Conservation (phyloP, 805 yeast species). For the Yarrowia sp. region DNA sequence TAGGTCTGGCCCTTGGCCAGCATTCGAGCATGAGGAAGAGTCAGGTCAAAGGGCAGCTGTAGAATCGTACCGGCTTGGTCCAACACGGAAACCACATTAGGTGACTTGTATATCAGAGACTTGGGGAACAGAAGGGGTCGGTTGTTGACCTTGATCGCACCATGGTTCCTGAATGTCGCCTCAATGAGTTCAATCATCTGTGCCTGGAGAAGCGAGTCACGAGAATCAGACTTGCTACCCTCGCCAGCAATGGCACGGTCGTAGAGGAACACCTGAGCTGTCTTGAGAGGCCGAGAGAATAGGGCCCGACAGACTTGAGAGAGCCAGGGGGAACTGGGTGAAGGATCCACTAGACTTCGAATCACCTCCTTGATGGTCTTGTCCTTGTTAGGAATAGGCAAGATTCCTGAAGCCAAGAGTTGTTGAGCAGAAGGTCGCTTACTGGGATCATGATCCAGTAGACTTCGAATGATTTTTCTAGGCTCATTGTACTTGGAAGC, state of each 20-base stretch:
- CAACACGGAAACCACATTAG: slow-evolving; percentile 76
- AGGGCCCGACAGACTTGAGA: slow-evolving; percentile 86
- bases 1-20: slow-evolving; percentile 69
- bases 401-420: slow-evolving; percentile 76
- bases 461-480: slow-evolving; percentile 65
- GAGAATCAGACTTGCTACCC: slow-evolving; percentile 43
- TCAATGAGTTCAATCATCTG: slow-evolving; percentile 67
- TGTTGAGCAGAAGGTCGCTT: slow-evolving; percentile 81
- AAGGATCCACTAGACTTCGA: slow-evolving; percentile 82
- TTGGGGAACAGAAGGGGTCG: slow-evolving; percentile 81
- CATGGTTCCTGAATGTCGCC: slow-evolving; percentile 76
- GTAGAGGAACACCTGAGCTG: slow-evolving; percentile 84
- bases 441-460: slow-evolving; percentile 80
- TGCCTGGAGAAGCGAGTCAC: slow-evolving; percentile 56
- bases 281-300: slow-evolving; percentile 82
- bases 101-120: slow-evolving; percentile 70
- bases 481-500: slow-evolving; percentile 62
- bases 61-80: slow-evolving; percentile 88
- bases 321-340: slow-evolving; percentile 81
- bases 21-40: slow-evolving; percentile 86
- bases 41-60: slow-evolving; percentile 87
- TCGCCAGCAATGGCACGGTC: slow-evolving; percentile 53
- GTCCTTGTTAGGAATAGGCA: slow-evolving; percentile 91
- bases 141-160: slow-evolving; percentile 78
- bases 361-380: slow-evolving; percentile 87